Evolutionary conservation across 805 yeast species (phyloP), one percentile per base, ranked within the genome.

Genomic region (Lachancea sp.): DNA sequence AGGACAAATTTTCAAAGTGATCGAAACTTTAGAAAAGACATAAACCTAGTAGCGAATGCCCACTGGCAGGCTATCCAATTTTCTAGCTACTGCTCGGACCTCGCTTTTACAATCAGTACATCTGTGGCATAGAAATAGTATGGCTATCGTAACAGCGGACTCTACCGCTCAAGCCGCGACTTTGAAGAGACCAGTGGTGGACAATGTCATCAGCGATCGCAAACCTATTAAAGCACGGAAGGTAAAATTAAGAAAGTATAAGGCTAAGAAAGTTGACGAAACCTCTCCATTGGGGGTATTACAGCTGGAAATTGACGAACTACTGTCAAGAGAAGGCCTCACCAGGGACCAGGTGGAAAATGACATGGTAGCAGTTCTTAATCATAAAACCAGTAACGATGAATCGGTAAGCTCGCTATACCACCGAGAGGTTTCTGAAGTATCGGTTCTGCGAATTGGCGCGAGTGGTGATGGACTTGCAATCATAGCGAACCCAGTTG

Each of bases 381-480:
- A 83, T 56, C 80, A 82, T 50, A 61, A 64, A 8, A 49, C 46
- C 22, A 69, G 65, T 1, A 60, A 63, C n/a, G 56, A 50, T 29
- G 51, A 51, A 6, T 54, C 60, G 2, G 49, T 64, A 51, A 55
- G 70, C 62, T 46, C 66, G 2, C 63, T 58, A 31, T 80, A 77
- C 51, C 84, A 85, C 54, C 70, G 89, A 40, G 61, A 59, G 2
- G 83, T 80, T 2, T 56, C 63, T 1, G 65, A 77, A 42, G 87
- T 86, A 15, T 62, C 72, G 45, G 69, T 92, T 36, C 51, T 72
- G 23, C 69, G 67, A 34, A 63, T 83, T 12, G 69, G 86, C 8
- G 81, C 96, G 2, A 84, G 78, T 46, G 97, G 97, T 40, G 95
- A 88, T 47, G 97, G 97, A 1, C 52, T 90, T 17, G 95, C 84